A percentile compares a stretch with the other conserved stretches of the same genome.
These are phyloP conservation scores for Jackrogersella multiformis DNA, from an alignment of 495 filamentous ascomycete species.

Conservation along the genomic window DNA sequence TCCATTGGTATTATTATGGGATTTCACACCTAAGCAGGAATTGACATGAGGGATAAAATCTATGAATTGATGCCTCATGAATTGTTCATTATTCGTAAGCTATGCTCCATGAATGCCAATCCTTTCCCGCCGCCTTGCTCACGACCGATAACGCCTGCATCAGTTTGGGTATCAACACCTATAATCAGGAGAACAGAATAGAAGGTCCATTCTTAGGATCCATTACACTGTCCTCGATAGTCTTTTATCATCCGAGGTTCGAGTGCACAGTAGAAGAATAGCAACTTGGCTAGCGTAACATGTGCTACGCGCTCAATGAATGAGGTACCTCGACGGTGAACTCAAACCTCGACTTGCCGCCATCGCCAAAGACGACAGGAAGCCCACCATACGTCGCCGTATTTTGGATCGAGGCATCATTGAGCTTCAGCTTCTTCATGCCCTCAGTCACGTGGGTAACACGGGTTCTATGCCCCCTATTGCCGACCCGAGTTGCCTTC, in stretches of 20 bases:
- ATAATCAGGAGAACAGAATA: conserved; percentile 16
- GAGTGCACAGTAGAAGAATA: background rate
- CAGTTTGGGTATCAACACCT: conserved; percentile 38
- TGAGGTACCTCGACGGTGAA: conserved; percentile 30
- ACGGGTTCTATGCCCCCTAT: conserved; percentile 22
- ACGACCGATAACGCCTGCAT: conserved; percentile 34
- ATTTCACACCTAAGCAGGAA: no score
- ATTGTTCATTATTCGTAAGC: conserved; percentile 23
- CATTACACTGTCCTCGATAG: background rate
- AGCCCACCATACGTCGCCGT: conserved; percentile 11
- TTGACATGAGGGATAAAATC: no score
- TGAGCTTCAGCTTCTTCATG: conserved; percentile 8
- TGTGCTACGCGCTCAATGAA: conserved; percentile 4
- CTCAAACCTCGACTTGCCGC: conserved; percentile 38
- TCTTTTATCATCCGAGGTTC: background rate
- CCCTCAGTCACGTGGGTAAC: background rate
- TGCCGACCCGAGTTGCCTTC: background rate
- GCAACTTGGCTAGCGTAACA: background rate
- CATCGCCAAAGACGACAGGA: conserved; percentile 42
- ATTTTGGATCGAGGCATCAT: background rate
- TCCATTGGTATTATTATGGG: no score
- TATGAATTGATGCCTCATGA: background rate
- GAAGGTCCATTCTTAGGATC: conserved; percentile 10
- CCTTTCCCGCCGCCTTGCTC: conserved; percentile 3
- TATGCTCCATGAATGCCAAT: conserved; percentile 12